These are phyloP conservation scores for Patellaria atrata DNA, from an alignment of 495 filamentous ascomycete species.

Conservation along the genomic window DNA sequence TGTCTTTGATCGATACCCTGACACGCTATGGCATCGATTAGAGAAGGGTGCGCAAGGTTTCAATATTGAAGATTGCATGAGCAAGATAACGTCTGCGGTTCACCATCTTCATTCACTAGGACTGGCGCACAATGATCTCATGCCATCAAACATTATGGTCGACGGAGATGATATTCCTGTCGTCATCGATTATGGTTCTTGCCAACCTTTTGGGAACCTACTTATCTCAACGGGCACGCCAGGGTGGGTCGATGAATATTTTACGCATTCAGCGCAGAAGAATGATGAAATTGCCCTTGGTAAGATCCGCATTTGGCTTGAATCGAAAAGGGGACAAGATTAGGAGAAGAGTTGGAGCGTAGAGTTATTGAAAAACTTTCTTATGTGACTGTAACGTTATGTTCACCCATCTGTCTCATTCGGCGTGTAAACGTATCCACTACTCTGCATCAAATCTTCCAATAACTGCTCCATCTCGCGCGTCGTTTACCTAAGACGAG, in stretches of 20 bases:
- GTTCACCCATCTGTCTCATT: slow-evolving; percentile 6
- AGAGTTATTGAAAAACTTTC: slow-evolving; percentile 4
- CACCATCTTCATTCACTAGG: slow-evolving; percentile 17
- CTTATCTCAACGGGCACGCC: slow-evolving; percentile 15
- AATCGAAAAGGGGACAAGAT: slow-evolving; percentile 3
- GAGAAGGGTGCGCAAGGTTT: slow-evolving; percentile 8
- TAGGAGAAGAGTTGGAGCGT: neutral
- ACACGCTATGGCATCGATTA: slow-evolving; percentile 8
- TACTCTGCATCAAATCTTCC: slow-evolving; percentile 1
- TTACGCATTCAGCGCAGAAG: slow-evolving; percentile 5
- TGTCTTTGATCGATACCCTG: slow-evolving; percentile 9
- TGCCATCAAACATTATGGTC: slow-evolving; percentile 11
- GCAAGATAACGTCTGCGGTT: slow-evolving; percentile 8
- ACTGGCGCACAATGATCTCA: slow-evolving; percentile 20
- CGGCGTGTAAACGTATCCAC: neutral
- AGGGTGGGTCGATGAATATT: slow-evolving; percentile 16
- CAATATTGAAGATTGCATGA: slow-evolving; percentile 8
- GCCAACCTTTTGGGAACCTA: slow-evolving; percentile 10
- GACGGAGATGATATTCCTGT: slow-evolving; percentile 8
- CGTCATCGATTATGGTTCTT: slow-evolving; percentile 17
- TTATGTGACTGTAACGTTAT: slow-evolving; percentile 4
- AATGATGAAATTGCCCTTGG: slow-evolving; percentile 12
- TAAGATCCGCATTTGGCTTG: slow-evolving; percentile 13
- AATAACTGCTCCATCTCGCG: neutral
- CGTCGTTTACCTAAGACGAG: slow-evolving; percentile 3